Conservation (phyloP, 2,329 filamentous ascomycete genomes). For the Aureobasidium mangrovei region DNA sequence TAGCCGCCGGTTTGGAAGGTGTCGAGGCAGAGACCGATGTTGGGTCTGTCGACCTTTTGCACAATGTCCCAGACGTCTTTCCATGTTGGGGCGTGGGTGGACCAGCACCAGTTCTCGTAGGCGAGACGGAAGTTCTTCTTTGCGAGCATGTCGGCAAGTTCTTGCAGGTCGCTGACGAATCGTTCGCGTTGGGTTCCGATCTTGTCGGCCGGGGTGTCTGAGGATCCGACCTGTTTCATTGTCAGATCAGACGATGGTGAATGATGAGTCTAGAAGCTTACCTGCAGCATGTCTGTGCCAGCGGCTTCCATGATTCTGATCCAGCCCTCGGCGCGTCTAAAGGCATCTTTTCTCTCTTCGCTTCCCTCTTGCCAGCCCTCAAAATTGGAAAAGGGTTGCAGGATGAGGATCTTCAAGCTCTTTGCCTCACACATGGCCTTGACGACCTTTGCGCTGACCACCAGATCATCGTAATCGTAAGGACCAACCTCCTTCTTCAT, state of each 20-base stretch:
- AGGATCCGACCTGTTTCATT: constrained; percentile 45
- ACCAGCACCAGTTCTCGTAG: constrained; percentile 81
- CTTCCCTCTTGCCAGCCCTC: constrained; percentile 61
- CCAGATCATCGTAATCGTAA: constrained; percentile 52
- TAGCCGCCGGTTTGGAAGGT: constrained; percentile 67
- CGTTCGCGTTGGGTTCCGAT: constrained; percentile 43
- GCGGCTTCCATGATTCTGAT: constrained; percentile 61
- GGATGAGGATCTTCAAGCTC: constrained; percentile 55
- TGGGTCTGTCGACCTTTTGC: constrained; percentile 50
- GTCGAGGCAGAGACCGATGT: constrained; percentile 67
- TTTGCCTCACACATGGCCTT: constrained; percentile 46
- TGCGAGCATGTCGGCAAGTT: constrained; percentile 55
- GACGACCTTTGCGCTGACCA: constrained; percentile 46
- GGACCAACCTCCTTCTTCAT: constrained; percentile 42
- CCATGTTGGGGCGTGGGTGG: constrained; percentile 60
- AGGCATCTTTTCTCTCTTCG: constrained; percentile 52
- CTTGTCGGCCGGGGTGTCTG: constrained; percentile 49
- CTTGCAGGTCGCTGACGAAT: constrained; percentile 53
- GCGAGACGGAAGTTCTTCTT: constrained; percentile 52
- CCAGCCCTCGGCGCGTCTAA: constrained; percentile 56
- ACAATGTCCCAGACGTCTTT: constrained; percentile 62
- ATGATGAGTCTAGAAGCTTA: constrained; percentile 26
- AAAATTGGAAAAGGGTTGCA: constrained; percentile 70
- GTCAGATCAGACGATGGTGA: background rate
- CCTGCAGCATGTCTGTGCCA: constrained; percentile 63